Evolutionary conservation across 495 filamentous ascomycete genomes (phyloP).

Genomic region (Parachaetomium inaequale): DNA sequence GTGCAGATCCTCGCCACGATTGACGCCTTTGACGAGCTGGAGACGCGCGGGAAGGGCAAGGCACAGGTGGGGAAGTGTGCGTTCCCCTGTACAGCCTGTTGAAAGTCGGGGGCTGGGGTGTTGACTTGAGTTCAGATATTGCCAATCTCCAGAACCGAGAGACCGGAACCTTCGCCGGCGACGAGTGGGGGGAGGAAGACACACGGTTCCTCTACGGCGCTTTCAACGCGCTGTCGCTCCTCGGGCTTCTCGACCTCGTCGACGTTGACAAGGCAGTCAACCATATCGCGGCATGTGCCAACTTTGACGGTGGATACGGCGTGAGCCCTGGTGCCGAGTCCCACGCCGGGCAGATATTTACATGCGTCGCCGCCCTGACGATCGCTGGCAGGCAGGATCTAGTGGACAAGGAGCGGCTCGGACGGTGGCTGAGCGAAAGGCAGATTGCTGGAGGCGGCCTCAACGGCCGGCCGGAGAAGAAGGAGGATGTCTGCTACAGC

Average conservation of each 20-base stretch:
- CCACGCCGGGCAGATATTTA: conserved; percentile 90
- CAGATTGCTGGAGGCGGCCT: conserved; percentile 83
- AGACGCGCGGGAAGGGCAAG: conserved; percentile 64
- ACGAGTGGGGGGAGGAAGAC: conserved; percentile 94
- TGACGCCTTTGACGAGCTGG: conserved; percentile 80
- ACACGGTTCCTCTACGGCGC: conserved; percentile 91
- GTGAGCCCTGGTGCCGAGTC: conserved; percentile 84
- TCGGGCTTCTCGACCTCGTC: conserved; percentile 65
- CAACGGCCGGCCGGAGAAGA: conserved; percentile 92
- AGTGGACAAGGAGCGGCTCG: conserved; percentile 77
- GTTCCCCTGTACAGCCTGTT: conserved; percentile 22
- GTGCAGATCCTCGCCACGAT: conserved; percentile 84
- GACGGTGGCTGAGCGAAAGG: conserved; percentile 87
- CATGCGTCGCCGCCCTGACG: conserved; percentile 82
- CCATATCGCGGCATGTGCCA: conserved; percentile 75
- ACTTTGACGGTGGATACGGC: conserved; percentile 92
- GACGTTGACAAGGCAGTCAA: conserved; percentile 74
- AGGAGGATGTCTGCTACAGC: conserved; percentile 95
- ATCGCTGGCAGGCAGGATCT: conserved; percentile 80
- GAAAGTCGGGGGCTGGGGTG: not conserved
- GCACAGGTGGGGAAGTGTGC: conserved; percentile 70
- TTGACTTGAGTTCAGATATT: conserved; percentile 59
- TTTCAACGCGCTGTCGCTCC: conserved; percentile 78
- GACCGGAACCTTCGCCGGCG: conserved; percentile 84
- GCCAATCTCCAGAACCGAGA: conserved; percentile 72